Percentiles rank a stretch among this genome's conserved stretches.
Conservation (phyloP, 306 rosid genomes). For the Acacia melanoxylon region DNA sequence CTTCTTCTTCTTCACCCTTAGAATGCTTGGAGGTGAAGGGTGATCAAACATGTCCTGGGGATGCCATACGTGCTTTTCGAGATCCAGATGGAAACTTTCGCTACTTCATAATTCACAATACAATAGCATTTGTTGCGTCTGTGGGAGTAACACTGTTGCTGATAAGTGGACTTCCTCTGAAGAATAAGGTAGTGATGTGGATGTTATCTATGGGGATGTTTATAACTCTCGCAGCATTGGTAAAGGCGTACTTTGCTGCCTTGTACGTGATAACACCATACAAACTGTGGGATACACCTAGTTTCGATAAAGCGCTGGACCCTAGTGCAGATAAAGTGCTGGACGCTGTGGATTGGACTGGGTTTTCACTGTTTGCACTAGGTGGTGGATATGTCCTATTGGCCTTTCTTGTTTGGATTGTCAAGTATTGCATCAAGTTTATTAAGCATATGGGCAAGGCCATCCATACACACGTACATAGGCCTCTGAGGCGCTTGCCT, state of each 20-base stretch:
- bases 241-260: not conserved
- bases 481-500: not conserved
- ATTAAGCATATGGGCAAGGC: not conserved
- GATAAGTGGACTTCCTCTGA: no score
- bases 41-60: not conserved
- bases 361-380: not conserved
- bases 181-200: no score
- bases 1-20: not conserved
- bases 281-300: not conserved
- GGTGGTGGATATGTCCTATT: not conserved
- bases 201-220: no score
- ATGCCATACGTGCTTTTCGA: not conserved
- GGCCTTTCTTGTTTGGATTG: not conserved
- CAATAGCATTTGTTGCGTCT: no score
- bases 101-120: not conserved
- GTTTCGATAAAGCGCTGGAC: no score
- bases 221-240: no score
- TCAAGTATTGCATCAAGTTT: not conserved
- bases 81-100: not conserved
- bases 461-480: not conserved
- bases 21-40: rapidly evolving
- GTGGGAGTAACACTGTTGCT: no score
- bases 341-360: rapidly evolving
- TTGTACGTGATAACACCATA: not conserved
- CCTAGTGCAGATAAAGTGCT: not conserved